Evolutionary conservation across 805 yeast species (phyloP), one percentile per base, ranked within the genome.

Genomic region (Candida sanyiensis): DNA sequence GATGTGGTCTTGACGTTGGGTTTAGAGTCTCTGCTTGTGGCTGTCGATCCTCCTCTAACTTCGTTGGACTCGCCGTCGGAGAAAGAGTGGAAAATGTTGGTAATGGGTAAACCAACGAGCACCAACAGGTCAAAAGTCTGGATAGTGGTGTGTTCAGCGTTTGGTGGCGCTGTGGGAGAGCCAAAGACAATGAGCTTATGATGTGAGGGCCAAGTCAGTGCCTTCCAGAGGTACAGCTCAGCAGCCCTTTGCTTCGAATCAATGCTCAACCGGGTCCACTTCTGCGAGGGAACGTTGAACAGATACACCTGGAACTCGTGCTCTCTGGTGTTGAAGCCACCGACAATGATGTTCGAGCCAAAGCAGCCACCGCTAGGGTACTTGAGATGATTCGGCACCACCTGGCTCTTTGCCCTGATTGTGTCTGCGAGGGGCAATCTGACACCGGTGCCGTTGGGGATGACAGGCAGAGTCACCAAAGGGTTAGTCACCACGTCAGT

Each of bases 131-230:
- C 69, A 41, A 67, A 67, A 30, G 57, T 40, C 66, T 73, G 68
- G 54, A 77, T 57, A 3, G 65, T 55, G 6, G 61, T 57, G 33
- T 39, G 39, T n/a, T 44, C 45, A 12, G 56, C 57, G 27, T 54
- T 54, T 17, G 44, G 42, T 1, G 52, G 51, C 8, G 43, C 22
- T 2, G 29, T 22, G 5, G 46, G 39, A 7, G 67, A 57, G 1
- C 93, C 93, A 25, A 83, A 50, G 21, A 81, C 57, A 1, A 80
- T 61, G 1, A 80, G 77, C 54, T 77, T 78, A 52, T 83, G 90
- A 57, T 83, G 94, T 1, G 89, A 80, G 23, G 71, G 72, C 94
- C 94, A 83, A 1, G 77, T 77, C 58, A 72, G 78, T 0, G 83
- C 76, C 45, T 76, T 79, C 75, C 84, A 76, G 36, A 80, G 69